phyloP scores from a whole-genome alignment of 495 filamentous ascomycete genomes.

The Bacidia rubella region DNA sequence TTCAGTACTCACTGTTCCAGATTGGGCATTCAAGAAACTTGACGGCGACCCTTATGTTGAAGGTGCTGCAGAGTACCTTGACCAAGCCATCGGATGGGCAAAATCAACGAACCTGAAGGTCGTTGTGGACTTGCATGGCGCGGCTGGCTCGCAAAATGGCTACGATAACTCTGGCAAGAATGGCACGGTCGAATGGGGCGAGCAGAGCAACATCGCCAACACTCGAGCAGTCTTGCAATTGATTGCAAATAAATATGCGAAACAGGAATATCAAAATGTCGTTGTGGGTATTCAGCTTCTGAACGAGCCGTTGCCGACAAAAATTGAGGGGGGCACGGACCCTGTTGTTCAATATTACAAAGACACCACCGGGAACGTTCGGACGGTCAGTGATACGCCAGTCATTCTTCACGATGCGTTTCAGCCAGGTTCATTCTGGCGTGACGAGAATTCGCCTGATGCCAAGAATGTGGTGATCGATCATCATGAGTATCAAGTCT shows the following conservation, averaged over 20 bases:
- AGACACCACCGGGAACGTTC: slow-evolving; percentile 37
- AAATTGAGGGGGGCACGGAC: slow-evolving; percentile 38
- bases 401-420: slow-evolving; percentile 22
- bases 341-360: slow-evolving; percentile 39
- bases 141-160: slow-evolving; percentile 53
- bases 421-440: slow-evolving; percentile 23
- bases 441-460: slow-evolving; percentile 28
- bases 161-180: slow-evolving; percentile 27
- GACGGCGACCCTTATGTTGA: slow-evolving; percentile 29
- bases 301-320: slow-evolving; percentile 45
- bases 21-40: slow-evolving; percentile 35
- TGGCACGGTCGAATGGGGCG: slow-evolving; percentile 28
- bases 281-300: slow-evolving; percentile 47
- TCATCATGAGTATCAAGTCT: slow-evolving; percentile 39
- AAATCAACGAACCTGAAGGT: slow-evolving; percentile 29
- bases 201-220: slow-evolving; percentile 30
- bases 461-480: slow-evolving; percentile 31
- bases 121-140: slow-evolving; percentile 38
- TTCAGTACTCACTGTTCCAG: slow-evolving; percentile 1
- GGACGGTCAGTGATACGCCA: slow-evolving; percentile 22
- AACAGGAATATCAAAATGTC: slow-evolving; percentile 36
- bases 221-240: slow-evolving; percentile 36
- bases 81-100: slow-evolving; percentile 33
- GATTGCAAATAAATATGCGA: slow-evolving; percentile 39
- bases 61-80: slow-evolving; percentile 33